Base-by-base conservation (phyloP, 352 stramenopile species). In the Peronosclerospora sorghi region DNA sequence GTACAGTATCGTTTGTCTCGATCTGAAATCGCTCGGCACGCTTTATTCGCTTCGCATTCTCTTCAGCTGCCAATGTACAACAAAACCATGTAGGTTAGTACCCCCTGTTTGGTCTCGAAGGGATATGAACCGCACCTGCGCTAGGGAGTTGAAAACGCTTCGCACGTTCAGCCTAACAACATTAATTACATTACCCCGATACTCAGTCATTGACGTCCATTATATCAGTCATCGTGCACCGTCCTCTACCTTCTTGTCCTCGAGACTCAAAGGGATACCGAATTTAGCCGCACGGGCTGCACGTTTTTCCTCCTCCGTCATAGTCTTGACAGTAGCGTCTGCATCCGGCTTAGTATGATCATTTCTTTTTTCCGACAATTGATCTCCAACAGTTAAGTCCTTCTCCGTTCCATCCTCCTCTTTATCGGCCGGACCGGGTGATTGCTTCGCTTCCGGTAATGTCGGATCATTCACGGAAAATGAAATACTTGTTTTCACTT, bases 221-320 rank as follows among this genome's bases (percentile, higher is more conserved):
- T 5, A 37, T 24, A 9, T 15, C 8, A 36, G 15, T 18, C 17
- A 4, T n/a, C 13, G 19, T 28, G 18, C 23, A 30, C 2, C 17
- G 13, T 7, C 3, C 19, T 27, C 26, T 48, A 88, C 73, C 62
- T 84, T 85, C 50, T 89, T 89, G 54, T 86, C 59, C 32, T 81
- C 73, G 10, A 83, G 56, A 41, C 76, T 76, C 42, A 74, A 48
- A 9, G 76, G 72, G 40, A 86, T 78, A 34, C 74, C 74, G 46
- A 83, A 92, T 54, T 92, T 92, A 39, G 77, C 76, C 3, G 79
- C 79, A 23, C 79, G 75, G 2, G 63, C 63, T 46, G 74, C 80
- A 44, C 75, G 68, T 62, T 92, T 92, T 48, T 88, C 73, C 27
- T 84, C 68, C 46, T 89, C 76, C 29, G 76, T 82, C 52, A 69